These are phyloP conservation scores for Podila minutissima DNA, from an alignment of 192 early-diverging fungal genomes.

Conservation along the genomic window DNA sequence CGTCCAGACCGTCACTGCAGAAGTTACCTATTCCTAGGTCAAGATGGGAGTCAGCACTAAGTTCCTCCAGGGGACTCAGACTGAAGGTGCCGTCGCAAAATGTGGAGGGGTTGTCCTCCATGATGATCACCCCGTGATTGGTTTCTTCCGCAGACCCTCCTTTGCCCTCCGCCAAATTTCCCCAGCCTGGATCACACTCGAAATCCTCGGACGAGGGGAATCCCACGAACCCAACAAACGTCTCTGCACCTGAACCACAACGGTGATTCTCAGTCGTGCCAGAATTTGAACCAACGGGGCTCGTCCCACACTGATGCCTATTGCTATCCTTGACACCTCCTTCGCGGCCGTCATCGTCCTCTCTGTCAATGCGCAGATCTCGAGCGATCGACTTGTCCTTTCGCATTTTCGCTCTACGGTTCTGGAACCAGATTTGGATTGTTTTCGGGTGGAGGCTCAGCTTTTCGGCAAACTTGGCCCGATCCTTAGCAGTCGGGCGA, in stretches of 20 bases:
- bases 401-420: conserved; percentile 89
- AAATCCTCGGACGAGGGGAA: not conserved
- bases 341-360: not conserved
- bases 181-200: not conserved
- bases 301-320: not conserved
- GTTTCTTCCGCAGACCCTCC: too few species aligned
- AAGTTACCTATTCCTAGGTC: too few species aligned
- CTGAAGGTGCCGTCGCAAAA: too few species aligned
- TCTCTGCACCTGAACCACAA: not conserved
- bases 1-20: too few species aligned
- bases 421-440: conserved; percentile 91
- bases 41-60: too few species aligned
- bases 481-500: conserved; percentile 73
- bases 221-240: not conserved
- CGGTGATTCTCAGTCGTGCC: not conserved
- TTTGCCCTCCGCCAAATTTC: not conserved
- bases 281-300: too few species aligned
- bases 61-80: too few species aligned
- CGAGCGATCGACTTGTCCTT: conserved; percentile 52
- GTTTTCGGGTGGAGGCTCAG: conserved; percentile 76
- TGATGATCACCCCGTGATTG: too few species aligned
- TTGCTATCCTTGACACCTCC: not conserved
- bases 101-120: too few species aligned
- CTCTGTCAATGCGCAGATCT: not conserved
- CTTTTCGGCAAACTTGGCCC: conserved; percentile 68